Evolutionary conservation across 257 asterid species (phyloP), one percentile per base, ranked within the genome.

Genomic region (Solanum medicagineum): DNA sequence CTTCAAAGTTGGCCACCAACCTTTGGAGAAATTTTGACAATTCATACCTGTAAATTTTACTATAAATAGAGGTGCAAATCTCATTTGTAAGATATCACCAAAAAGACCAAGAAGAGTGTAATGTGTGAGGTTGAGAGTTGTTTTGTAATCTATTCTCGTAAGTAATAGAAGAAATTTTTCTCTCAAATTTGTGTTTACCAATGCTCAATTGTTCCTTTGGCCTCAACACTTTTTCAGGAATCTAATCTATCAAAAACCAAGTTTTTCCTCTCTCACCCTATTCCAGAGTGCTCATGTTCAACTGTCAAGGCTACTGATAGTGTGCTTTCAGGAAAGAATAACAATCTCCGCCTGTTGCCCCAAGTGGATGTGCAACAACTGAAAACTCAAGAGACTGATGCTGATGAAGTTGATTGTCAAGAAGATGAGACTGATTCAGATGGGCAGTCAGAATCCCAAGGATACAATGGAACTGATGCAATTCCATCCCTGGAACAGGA

Each of bases 251-350:
- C 89, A 44, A 94, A 91, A 88, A 91, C 92, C 0, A 88, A 77
- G 87, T 91, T 91, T 4, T 97, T 95, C 89, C 98, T 95, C 74
- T 94, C 99, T 80, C 96, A 95, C 87, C 99, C 99, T 68, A 85
- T 95, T 71, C 99, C 95, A 1, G 98, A 95, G 88, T 95, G 99
- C 88, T 92, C 92, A 9, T 97, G 99, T 85, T 86, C 93, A 81
- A 87, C 93, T 68, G 81, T 84, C 73, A 91, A 88, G 88, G 83
- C 88, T 70, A 87, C 90, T 70, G 96, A 92, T 82, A 86, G 88
- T 36, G 47, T 19, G 26, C 26, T 26, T 26, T 26, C 26, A 26
- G 26, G 26, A 26, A 26, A 26, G 26, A 26, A 26, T 26, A 26
- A 26, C 26, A 26, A 26, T 26, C 26, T 26, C 26, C 26, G 26